Evolutionary conservation across 2,329 filamentous ascomycete genomes (phyloP), one percentile per base, ranked within the genome.

Genomic region (Meredithiella fracta): DNA sequence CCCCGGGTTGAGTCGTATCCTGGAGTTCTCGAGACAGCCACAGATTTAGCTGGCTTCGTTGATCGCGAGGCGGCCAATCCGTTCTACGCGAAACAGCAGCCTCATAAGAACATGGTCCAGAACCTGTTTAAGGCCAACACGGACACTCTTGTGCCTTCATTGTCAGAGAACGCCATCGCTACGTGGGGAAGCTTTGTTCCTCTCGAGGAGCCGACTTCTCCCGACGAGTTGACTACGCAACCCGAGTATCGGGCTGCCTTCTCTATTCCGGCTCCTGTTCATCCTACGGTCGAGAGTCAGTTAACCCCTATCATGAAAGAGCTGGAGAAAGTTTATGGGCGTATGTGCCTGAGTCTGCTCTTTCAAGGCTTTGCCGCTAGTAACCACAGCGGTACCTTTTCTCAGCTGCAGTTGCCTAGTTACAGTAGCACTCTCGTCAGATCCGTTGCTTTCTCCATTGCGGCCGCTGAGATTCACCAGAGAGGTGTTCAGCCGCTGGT

Each of bases 381-480:
- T 5, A 73, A 59, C 62, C 62, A n/a, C 60, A 67, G 47, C 61
- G 66, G 14, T 59, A 17, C 11, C 15, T 47, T 22, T 25, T 52
- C 20, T 22, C 29, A 9, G 23, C 26, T 29, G 53, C 54, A 6
- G 15, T 72, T 78, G 56, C 65, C 83, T 3, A 70, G 68, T 56
- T 69, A 67, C 22, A 77, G 76, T 57, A 81, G 85, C 62, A 75
- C 76, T 1, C 67, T 89, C 9, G 77, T 81, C 14, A 74, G 75
- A 58, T 73, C 80, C 1, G 80, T 96, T 14, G 91, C 87, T 1
- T 88, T 82, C 65, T 91, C 90, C 0, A 89, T 98, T 58, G 83
- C 89, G 7, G 82, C 89, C 0, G 82, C 86, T 3, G 92, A 98
- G 69, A 95, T 97, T 61, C 83, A 90, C 60, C 89, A 96, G 66